Evolutionary conservation across 257 asterid species (phyloP).

Genomic region (Solanum peruvianum): DNA sequence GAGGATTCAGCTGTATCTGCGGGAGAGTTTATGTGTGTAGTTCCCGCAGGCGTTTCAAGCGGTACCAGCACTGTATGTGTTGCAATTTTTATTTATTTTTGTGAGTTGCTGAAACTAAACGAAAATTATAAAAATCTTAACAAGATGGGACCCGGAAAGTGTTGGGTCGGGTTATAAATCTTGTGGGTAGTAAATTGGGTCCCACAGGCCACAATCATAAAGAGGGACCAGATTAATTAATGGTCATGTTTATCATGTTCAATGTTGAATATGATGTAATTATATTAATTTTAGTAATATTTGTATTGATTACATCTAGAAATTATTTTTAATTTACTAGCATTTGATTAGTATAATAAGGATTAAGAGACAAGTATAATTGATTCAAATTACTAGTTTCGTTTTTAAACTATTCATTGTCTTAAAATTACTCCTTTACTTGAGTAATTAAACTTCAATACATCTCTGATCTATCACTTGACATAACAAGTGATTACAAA

Average conservation of each 20-base stretch:
- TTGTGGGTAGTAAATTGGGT: background rate
- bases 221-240: background rate
- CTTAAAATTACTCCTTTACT: accelerated
- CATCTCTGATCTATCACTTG: accelerated
- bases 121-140: background rate
- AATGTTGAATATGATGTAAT: too few species aligned
- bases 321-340: too few species aligned
- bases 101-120: background rate
- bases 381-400: too few species aligned
- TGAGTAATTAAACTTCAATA: too few species aligned
- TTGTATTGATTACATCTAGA: accelerated
- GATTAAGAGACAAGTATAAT: too few species aligned
- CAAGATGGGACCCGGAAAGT: background rate
- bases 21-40: background rate
- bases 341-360: too few species aligned
- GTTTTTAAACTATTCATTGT: too few species aligned
- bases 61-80: background rate
- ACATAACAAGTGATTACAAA: too few species aligned
- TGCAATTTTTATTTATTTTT: background rate
- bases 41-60: background rate
- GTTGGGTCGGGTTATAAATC: background rate
- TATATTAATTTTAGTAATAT: too few species aligned
- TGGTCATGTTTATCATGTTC: background rate
- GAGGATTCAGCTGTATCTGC: background rate
- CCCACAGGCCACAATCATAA: background rate